Evolutionary conservation across 2,329 filamentous ascomycete genomes (phyloP).

Genomic region (Penicillium digitatum): DNA sequence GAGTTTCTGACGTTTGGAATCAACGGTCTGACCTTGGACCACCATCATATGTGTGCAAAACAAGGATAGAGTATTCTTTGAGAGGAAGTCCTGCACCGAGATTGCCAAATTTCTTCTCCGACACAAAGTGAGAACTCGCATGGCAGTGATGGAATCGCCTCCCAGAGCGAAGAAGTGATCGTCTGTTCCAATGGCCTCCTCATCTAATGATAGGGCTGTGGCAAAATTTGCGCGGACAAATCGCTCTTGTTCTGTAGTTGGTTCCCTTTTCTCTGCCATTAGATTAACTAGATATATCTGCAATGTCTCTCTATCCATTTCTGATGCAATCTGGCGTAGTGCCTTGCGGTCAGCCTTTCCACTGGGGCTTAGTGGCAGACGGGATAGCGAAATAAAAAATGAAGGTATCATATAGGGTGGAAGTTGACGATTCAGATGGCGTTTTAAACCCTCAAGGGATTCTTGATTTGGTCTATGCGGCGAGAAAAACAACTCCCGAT

Average conservation of each 20-base stretch:
- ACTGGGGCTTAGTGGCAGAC: background rate
- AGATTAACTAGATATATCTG: background rate
- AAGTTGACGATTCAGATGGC: background rate
- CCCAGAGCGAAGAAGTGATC: constrained; percentile 37
- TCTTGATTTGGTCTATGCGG: background rate
- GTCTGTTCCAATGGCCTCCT: constrained; percentile 16
- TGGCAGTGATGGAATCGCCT: constrained; percentile 44
- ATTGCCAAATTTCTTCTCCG: constrained; percentile 22
- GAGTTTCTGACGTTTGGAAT: background rate
- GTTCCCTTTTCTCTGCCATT: background rate
- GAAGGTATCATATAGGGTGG: background rate
- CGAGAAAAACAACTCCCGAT: background rate
- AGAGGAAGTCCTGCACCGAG: background rate
- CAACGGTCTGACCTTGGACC: background rate
- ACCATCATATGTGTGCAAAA: background rate
- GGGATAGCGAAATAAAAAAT: background rate
- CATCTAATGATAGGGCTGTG: constrained; percentile 5
- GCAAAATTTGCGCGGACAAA: background rate
- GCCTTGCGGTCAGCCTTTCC: constrained; percentile 1
- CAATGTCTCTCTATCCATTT: background rate
- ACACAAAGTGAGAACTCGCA: constrained; percentile 41
- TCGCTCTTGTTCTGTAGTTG: background rate
- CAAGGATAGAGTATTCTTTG: background rate
- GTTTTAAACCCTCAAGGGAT: background rate
- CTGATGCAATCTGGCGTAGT: background rate